phyloP scores from a whole-genome alignment of 176 grass and related monocot genomes.

The Phragmites australis region DNA sequence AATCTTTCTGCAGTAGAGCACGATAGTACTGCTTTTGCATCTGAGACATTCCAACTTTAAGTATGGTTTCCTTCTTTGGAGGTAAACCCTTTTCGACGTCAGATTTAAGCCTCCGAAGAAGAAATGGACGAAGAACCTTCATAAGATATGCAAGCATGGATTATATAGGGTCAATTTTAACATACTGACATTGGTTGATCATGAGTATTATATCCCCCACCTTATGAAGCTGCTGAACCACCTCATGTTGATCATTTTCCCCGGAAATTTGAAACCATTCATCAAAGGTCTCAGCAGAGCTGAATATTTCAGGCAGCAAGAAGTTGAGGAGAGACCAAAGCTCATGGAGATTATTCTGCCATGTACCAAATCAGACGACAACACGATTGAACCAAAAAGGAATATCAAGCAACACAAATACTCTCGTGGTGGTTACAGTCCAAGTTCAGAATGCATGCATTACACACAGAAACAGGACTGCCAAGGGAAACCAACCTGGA shows the following conservation, averaged over 20 bases:
- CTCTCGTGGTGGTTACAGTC: not conserved
- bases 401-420: not conserved
- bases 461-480: slow-evolving; percentile 1
- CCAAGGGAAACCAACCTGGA: slow-evolving; percentile 63
- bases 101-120: slow-evolving; percentile 93
- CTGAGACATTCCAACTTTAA: slow-evolving; percentile 99
- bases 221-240: slow-evolving; percentile 99
- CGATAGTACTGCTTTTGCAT: slow-evolving; percentile 99
- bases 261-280: slow-evolving; percentile 99
- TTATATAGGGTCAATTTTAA: slow-evolving; percentile 1
- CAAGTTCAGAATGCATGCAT: not conserved
- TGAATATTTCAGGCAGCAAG: slow-evolving; percentile 98
- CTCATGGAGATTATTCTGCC: slow-evolving; percentile 98
- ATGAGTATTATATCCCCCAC: slow-evolving; percentile 36
- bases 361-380: slow-evolving; percentile 16
- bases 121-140: slow-evolving; percentile 98
- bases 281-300: slow-evolving; percentile 97
- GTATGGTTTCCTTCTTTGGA: slow-evolving; percentile 98
- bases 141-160: slow-evolving; percentile 26
- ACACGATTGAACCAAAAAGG: slow-evolving; percentile 15
- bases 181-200: not conserved
- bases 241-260: slow-evolving; percentile 97
- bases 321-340: slow-evolving; percentile 99
- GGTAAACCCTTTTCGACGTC: slow-evolving; percentile 98
- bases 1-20: slow-evolving; percentile 94